Evolutionary conservation across 176 grass and related monocot species (phyloP), one percentile per base, ranked within the genome.

Genomic region (barley (Hordeum vulgare)): DNA sequence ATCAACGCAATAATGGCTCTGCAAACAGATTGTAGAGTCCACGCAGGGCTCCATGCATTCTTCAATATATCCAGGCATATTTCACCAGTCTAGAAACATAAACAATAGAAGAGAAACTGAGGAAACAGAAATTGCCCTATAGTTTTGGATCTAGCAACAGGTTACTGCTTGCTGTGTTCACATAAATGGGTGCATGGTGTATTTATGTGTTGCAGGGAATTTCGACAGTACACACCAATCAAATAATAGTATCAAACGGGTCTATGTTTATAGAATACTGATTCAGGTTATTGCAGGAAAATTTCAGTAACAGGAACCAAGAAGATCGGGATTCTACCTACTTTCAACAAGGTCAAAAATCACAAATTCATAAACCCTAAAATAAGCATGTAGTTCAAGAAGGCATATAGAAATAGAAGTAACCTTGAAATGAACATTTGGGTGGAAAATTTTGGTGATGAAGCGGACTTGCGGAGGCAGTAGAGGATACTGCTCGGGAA

Each of bases 371-470:
- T 26, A 4, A 20, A 44, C 40, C 26, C 10, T 29, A 78, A 36
- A 35, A 12, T 28, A 61, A 61, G 60, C 14, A 20, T 70, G 45
- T 11, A 73, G 35, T 23, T 44, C 4, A 11, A 54, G 24, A 84
- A 34, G 24, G 78, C 2, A 65, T n/a, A n/a, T n/a, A n/a, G n/a
- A 88, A 34, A 56, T 21, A 92, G 54, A 83, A 53, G 28, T 71
- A 66, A 99, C 97, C 97, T 99, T 99, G 80, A 99, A 99, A 81
- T 99, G 97, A 41, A 99, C 97, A 76, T 99, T 99, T 47, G 97
- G 97, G 71, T 99, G 97, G 84, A 99, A 99, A 89, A 99, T 99
- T 90, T 99, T 99, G 65, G 97, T 96, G 64, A 99, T 71, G 75
- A 99, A 99, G 27, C 97, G 89, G 83, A 99, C 93, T 99, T 99